Base-by-base conservation (phyloP, 345 rosid species). In the Passiflora organensis region DNA sequence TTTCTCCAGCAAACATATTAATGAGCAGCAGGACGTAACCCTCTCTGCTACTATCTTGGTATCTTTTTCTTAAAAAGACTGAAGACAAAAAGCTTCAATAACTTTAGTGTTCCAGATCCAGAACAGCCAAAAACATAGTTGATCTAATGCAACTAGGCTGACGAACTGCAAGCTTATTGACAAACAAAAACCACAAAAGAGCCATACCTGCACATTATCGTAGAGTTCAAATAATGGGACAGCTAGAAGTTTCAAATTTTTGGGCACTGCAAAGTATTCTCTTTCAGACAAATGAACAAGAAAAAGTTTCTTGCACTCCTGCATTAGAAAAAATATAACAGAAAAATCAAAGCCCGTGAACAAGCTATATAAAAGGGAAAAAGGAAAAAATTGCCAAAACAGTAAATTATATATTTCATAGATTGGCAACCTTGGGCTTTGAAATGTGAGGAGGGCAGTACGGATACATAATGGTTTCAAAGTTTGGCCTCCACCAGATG, bases 401-500 rank as follows among this genome's bases (percentile, higher is more conserved):
- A 23, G 48, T 13, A 15, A 43, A 20, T 56, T 23, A 34, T 17
- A 50, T 14, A 56, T 48, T 50, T 11, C 13, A 15, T 22, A 43
- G 28, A 17, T 15, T 25, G 25, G 28, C n/a, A 32, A 94, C 96
- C 99, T 94, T 94, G 8, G 97, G 95, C 77, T 89, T 87, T 48
- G 95, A 83, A 43, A 89, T 89, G 76, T 89, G 97, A 21, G 97
- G 95, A 72, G 96, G 97, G 71, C 97, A 89, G 64, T 94, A 94
- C 1, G 97, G 99, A 68, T 94, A 89, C 96, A 87, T 85, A 43
- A 80, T 84, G 66, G 97, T 87, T 60, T 94, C 97, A 58, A 94
- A 94, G 80, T 94, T 89, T 58, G 97, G 99, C 75, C 99, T 87
- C 99, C 99, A 94, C 97, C 96, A 89, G 52, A 78, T 78, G 6